Percentiles rank a stretch among this genome's conserved stretches.
Evolutionary conservation across 2,329 filamentous ascomycete species (phyloP).

Genomic region (Reticulascus tulasneorum): DNA sequence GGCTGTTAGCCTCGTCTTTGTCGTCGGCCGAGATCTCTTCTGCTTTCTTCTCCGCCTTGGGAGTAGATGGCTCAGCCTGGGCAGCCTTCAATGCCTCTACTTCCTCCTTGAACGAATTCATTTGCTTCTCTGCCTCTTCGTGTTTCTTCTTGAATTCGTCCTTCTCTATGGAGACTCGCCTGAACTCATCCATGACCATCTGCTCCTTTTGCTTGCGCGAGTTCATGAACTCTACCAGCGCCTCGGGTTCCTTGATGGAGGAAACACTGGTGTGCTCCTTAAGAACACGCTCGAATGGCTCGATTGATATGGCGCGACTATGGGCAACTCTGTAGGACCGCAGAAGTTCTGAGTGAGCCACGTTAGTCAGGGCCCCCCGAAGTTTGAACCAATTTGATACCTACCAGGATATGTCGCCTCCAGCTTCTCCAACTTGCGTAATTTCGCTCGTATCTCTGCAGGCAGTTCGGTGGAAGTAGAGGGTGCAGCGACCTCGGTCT

Average conservation of each 20-base stretch:
- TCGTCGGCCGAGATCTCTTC: conserved; percentile 16
- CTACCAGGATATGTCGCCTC: conserved; percentile 82
- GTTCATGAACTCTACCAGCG: conserved; percentile 84
- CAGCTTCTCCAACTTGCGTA: conserved; percentile 85
- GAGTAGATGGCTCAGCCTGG: conserved; percentile 20
- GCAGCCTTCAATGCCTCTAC: conserved; percentile 41
- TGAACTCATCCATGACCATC: conserved; percentile 92
- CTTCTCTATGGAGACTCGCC: conserved; percentile 76
- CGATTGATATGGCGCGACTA: conserved; percentile 78
- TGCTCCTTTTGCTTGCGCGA: conserved; percentile 82
- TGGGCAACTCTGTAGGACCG: conserved; percentile 92
- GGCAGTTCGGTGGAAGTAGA: conserved; percentile 53
- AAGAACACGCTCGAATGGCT: conserved; percentile 86
- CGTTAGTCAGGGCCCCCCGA: background rate
- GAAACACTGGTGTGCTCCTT: conserved; percentile 90
- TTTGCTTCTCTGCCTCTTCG: conserved; percentile 64
- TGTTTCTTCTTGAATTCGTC: conserved; percentile 75
- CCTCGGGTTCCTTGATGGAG: conserved; percentile 79
- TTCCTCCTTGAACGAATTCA: conserved; percentile 55
- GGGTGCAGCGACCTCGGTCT: conserved; percentile 12
- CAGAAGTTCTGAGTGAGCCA: conserved; percentile 62
- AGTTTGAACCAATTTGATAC: conserved; percentile 10
- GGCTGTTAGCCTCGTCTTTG: conserved; percentile 19
- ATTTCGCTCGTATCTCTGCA: conserved; percentile 67
- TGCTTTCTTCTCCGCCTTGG: conserved; percentile 24